These are phyloP conservation scores for Santalum album DNA, from an alignment of 164 flowering plant species.

Conservation along the genomic window DNA sequence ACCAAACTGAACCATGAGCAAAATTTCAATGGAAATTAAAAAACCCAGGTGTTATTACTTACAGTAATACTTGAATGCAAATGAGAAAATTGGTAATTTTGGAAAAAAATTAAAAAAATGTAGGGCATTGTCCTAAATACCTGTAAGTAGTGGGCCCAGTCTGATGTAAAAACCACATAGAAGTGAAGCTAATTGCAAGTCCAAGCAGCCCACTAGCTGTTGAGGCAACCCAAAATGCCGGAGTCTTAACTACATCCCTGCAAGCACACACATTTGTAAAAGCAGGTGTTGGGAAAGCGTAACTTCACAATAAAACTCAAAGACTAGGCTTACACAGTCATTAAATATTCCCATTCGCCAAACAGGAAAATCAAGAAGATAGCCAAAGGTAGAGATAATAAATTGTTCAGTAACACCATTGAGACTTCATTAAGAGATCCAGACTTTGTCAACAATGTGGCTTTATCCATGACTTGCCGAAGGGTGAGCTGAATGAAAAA, in stretches of 20 bases:
- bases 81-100: not conserved
- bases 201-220: slow-evolving; percentile 75
- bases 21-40: no score
- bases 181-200: slow-evolving; percentile 77
- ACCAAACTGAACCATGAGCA: slow-evolving; percentile 41
- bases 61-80: not conserved
- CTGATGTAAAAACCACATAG: slow-evolving; percentile 80
- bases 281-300: not conserved
- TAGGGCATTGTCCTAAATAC: slow-evolving; percentile 17
- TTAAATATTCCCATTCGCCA: slow-evolving; percentile 55
- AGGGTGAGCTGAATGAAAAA: slow-evolving; percentile 47
- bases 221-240: slow-evolving; percentile 68
- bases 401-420: slow-evolving; percentile 76
- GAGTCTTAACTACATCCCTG: slow-evolving; percentile 51
- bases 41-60: no score
- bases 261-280: slow-evolving; percentile 16
- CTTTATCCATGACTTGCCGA: slow-evolving; percentile 68
- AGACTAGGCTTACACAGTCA: slow-evolving; percentile 35
- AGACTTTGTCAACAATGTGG: slow-evolving; percentile 52
- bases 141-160: slow-evolving; percentile 84
- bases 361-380: slow-evolving; percentile 44
- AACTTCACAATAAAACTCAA: not conserved
- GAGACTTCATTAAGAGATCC: slow-evolving; percentile 79
- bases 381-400: slow-evolving; percentile 59
- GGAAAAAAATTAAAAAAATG: no score